These are phyloP conservation scores for Lachnellula suecica DNA, from an alignment of 2,329 filamentous ascomycete genomes.

Conservation along the genomic window DNA sequence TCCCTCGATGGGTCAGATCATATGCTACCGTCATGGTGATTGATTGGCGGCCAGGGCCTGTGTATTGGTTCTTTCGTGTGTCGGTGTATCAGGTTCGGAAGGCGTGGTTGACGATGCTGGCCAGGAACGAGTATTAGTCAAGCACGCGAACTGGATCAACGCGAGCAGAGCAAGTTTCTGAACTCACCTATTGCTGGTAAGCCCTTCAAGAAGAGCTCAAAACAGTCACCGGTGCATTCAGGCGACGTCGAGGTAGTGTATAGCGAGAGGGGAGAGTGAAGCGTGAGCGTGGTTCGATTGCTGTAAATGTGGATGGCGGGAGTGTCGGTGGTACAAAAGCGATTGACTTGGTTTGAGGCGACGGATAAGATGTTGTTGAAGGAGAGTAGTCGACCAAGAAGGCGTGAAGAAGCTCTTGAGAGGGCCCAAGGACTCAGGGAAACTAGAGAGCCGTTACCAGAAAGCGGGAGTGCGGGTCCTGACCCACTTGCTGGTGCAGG, in stretches of 20 bases:
- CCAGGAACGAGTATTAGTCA: constrained; percentile 11
- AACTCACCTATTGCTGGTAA: constrained; percentile 24
- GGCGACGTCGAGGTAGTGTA: constrained; percentile 16
- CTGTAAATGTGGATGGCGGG: background rate
- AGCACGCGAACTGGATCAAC: constrained; percentile 6
- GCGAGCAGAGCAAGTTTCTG: constrained; percentile 1
- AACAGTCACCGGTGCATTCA: constrained; percentile 33
- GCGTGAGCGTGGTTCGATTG: background rate
- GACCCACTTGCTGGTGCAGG: constrained; percentile 18
- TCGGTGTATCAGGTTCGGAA: constrained; percentile 5
- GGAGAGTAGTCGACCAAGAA: constrained; percentile 14
- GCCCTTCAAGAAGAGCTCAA: constrained; percentile 33
- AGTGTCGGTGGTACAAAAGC: background rate
- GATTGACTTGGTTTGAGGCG: constrained; percentile 17
- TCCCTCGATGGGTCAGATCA: constrained; percentile 70
- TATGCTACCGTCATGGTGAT: constrained; percentile 73
- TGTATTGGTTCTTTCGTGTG: constrained; percentile 1
- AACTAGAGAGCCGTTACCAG: constrained; percentile 24
- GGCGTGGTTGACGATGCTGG: constrained; percentile 18
- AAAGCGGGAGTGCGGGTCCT: constrained; percentile 31
- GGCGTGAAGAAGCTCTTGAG: constrained; percentile 14
- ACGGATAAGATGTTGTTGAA: constrained; percentile 12
- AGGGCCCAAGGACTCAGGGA: constrained; percentile 1
- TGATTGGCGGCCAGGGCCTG: background rate
- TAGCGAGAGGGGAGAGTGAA: constrained; percentile 3